Base-by-base conservation (phyloP, 352 stramenopile species). In the Plasmopara muralis region DNA sequence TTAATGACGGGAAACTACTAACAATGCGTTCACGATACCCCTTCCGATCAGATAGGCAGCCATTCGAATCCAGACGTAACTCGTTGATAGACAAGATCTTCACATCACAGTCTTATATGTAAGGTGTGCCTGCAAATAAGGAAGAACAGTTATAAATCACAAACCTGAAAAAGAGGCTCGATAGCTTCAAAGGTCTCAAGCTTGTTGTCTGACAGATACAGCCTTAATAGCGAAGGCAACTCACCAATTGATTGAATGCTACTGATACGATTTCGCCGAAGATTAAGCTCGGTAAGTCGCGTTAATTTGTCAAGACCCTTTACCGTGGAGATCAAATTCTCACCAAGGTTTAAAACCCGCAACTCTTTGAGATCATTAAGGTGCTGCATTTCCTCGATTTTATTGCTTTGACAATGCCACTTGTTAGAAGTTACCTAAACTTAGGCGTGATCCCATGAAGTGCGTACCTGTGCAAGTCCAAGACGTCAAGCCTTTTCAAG, bases 121-220 rank as follows among this genome's bases (percentile, higher is more conserved):
- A 48, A 54, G n/a, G 14, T 16, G 12, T 16, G 7, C 13, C 1
- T 37, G 3, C 13, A 33, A 35, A 38, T n/a, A 6, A 10, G 5
- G 34, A 0, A 47, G 15, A 9, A 52, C 20, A 48, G 15, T 25
- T 16, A 35, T 4, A 35, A 1, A 12, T 9, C 55, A 50, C 44
- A 15, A 43, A 74, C 69, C 33, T 83, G 62, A 16, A 96, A 77
- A 0, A 97, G 47, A 0, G 80, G 83, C 7, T 82, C 69, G 6
- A 95, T 66, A 12, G 76, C 56, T 3, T 95, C 73, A 9, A 95
- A 72, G 9, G 60, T 66, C 8, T 81, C 71, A 3, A 97, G 63
- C n/a, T 71, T 70, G 61, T 97, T 97, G 65, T 96, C 95, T 0
- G 84, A 95, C 3, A 97, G 59, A 53, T 96, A 97, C 12, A 97